phyloP scores from a whole-genome alignment of 2,329 filamentous ascomycete genomes.

The Colletotrichum plurivorum region DNA sequence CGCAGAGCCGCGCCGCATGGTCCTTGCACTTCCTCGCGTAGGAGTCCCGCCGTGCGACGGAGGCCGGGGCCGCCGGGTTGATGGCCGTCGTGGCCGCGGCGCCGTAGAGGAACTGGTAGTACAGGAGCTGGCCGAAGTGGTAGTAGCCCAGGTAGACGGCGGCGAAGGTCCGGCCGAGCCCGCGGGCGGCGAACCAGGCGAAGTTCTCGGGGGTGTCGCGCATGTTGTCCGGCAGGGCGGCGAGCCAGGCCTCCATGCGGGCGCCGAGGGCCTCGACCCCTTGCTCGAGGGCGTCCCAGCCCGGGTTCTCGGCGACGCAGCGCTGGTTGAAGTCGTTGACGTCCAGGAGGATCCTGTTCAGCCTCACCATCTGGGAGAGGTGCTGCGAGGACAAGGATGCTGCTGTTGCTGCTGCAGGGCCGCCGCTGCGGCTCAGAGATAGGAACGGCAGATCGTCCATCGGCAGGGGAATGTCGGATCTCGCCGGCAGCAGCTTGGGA shows the following conservation, averaged over 20 bases:
- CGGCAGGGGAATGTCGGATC: conserved; percentile 49
- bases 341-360: conserved; percentile 52
- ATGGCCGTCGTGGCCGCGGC: conserved; percentile 41
- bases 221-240: conserved; percentile 51
- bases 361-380: conserved; percentile 48
- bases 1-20: conserved; percentile 55
- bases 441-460: conserved; percentile 54
- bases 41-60: conserved; percentile 45
- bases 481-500: conserved; percentile 42
- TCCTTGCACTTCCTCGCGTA: conserved; percentile 56
- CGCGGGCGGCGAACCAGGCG: conserved; percentile 49
- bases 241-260: conserved; percentile 53
- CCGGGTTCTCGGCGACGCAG: conserved; percentile 46
- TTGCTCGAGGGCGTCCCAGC: conserved; percentile 47
- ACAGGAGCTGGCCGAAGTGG: conserved; percentile 61
- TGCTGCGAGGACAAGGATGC: conserved; percentile 42
- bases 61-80: conserved; percentile 29
- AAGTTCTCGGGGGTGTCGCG: conserved; percentile 57
- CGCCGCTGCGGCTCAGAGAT: conserved; percentile 25
- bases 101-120: conserved; percentile 59
- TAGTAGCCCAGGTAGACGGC: conserved; percentile 63
- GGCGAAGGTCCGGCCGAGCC: conserved; percentile 58
- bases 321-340: conserved; percentile 56
- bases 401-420: background rate
- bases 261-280: conserved; percentile 48